Evolutionary conservation across 768 basidiomycete genomes (phyloP), one percentile per base, ranked within the genome.

Genomic region (Lactifluus volemus): DNA sequence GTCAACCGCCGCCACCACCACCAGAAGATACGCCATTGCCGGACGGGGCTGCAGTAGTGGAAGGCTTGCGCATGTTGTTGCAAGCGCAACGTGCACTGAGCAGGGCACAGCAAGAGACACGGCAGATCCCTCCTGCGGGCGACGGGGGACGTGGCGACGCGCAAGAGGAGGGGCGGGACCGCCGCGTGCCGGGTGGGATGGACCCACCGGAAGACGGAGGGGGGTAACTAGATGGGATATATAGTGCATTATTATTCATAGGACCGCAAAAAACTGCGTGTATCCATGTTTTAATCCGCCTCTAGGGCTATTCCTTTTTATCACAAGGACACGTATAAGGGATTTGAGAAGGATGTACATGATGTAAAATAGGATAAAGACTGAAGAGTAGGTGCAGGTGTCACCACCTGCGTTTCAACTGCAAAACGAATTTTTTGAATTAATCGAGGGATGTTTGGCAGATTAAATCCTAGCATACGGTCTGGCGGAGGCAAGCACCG

Each of bases 401-500:
- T 76, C 67, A 83, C 79, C 80, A 81, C 68, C 79, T 83, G 63
- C 83, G 76, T 59, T 77, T 79, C 80, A 84, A 78, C 84, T 84
- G 11, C 45, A 25, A n/a, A n/a, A n/a, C n/a, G n/a, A n/a, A n/a
- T n/a, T n/a, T n/a, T n/a, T n/a, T n/a, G n/a, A n/a, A n/a, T n/a
- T n/a, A n/a, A n/a, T n/a, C n/a, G n/a, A n/a, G n/a, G n/a, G n/a
- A n/a, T 11, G 67, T 59, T 12, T 17, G 19, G 10, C 14, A 21
- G 25, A 3, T 44, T 44, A 42, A 29, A 41, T 39, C 34, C 36
- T 36, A 17, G 75, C 86, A 60, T 73, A 97, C 96, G 57, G 85
- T 85, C 65, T 82, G 77, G 50, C 84, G 83, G 36, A 99, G 73
- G 71, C 96, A 99, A 36, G 81, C 77, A 44, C 85, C 87, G 72